Evolutionary conservation across 768 basidiomycete genomes (phyloP), one percentile per base, ranked within the genome.

Genomic region (Lactarius sp.): DNA sequence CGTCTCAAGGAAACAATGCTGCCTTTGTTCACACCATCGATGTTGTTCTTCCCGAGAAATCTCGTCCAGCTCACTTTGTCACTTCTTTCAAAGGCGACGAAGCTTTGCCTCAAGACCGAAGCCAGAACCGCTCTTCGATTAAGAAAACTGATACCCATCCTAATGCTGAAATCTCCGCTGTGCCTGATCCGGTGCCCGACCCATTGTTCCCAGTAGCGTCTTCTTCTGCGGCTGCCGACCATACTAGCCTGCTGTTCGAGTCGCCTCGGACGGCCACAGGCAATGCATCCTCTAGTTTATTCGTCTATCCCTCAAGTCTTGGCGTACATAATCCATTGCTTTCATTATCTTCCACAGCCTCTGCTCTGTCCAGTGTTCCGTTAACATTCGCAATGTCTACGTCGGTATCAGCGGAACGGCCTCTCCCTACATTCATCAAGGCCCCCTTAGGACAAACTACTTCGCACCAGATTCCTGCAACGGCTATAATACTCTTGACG

Each of bases 121-220:
- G 50, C 36, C 39, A 56, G 54, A 47, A 47, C 54, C 60, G 41
- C 53, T 52, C 59, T 44, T 46, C 64, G 13, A 9, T 33, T 14
- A 65, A 66, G 56, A 55, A 47, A 50, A 65, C 61, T 27, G n/a
- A 51, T 52, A 47, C 44, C 39, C 42, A 71, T 46, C 64, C 69
- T n/a, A 66, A 73, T 41, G 70, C 60, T 14, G 68, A 79, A 61
- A 69, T 75, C 16, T 78, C 78, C 7, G 73, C 76, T 47, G 72
- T 84, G 50, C 82, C 84, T 13, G 77, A 78, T 64, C 83, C 83
- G 64, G 77, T 77, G 44, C 81, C 82, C 27, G 80, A 81, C 52
- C 78, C 76, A 52, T 78, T 49, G 2, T 54, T 61, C 33, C 41
- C 41, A 51, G 31, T 50, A 3, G 20, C 36, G 16, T 44, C 47